Conservation (phyloP, 352 stramenopile species). For the Pythium brachiatum region DNA sequence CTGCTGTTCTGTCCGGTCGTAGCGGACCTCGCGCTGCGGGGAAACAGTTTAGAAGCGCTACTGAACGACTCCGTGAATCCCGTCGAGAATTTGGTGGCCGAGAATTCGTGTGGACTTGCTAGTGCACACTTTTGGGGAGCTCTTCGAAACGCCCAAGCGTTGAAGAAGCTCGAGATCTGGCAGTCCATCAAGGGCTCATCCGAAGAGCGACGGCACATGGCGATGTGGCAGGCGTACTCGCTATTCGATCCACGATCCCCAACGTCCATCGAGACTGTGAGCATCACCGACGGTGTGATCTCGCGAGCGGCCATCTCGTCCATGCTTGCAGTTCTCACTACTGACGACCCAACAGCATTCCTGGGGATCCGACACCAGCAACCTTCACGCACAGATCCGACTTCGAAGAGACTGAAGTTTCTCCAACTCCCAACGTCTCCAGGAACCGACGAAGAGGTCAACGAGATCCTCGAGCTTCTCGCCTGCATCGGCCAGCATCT, state of each 20-base stretch:
- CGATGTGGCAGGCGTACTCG: slow-evolving; percentile 18
- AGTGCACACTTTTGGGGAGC: slow-evolving; percentile 2
- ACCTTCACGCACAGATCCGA: not conserved
- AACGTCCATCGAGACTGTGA: slow-evolving; percentile 15
- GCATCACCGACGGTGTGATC: slow-evolving; percentile 11
- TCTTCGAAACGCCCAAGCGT: slow-evolving; percentile 1
- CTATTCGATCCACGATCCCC: slow-evolving; percentile 18
- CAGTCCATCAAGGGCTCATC: slow-evolving; percentile 4
- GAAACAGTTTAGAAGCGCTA: not conserved
- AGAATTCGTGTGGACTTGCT: slow-evolving; percentile 12
- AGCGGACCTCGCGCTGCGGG: not conserved
- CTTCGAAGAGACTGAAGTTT: slow-evolving; percentile 12
- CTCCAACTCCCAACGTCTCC: slow-evolving; percentile 14
- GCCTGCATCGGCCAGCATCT: not conserved
- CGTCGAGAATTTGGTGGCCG: slow-evolving; percentile 6
- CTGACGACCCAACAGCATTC: not conserved
- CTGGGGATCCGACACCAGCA: not conserved
- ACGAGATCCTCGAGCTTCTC: slow-evolving; percentile 12
- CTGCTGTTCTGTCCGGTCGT: slow-evolving; percentile 8
- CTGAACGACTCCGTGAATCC: slow-evolving; percentile 9
- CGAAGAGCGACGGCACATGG: not conserved
- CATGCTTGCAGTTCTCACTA: slow-evolving; percentile 8
- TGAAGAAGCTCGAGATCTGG: slow-evolving; percentile 18
- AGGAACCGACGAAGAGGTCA: slow-evolving; percentile 13
- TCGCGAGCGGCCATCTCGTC: slow-evolving; percentile 2